Evolutionary conservation across 1,284 basidiomycete genomes (phyloP).

Genomic region (Baeospora myosura): DNA sequence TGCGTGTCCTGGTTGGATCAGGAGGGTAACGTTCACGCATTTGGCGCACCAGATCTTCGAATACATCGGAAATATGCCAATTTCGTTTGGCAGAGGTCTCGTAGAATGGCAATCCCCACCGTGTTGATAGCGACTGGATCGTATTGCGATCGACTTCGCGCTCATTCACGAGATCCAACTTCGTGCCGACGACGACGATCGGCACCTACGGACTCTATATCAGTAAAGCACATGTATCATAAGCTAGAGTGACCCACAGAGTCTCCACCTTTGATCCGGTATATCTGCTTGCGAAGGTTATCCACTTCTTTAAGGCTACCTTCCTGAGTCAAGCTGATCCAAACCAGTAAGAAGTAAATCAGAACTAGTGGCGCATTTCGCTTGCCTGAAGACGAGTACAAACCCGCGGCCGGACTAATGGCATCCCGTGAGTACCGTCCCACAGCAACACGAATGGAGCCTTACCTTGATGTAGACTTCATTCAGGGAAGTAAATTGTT

Average conservation of each 20-base stretch:
- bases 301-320: conserved; percentile 73
- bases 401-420: conserved; percentile 69
- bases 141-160: conserved; percentile 68
- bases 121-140: conserved; percentile 56
- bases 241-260: conserved; percentile 32
- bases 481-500: conserved; percentile 74
- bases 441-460: conserved; percentile 1
- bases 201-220: conserved; percentile 39
- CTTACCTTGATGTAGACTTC: conserved; percentile 72
- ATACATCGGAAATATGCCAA: conserved; percentile 74
- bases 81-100: conserved; percentile 80
- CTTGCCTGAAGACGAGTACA: conserved; percentile 76
- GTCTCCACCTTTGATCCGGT: conserved; percentile 68
- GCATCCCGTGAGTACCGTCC: neutral
- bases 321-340: conserved; percentile 68
- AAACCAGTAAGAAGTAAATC: neutral
- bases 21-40: conserved; percentile 62
- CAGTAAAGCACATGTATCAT: conserved; percentile 1
- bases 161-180: conserved; percentile 77
- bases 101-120: conserved; percentile 75
- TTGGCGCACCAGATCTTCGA: conserved; percentile 71
- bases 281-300: conserved; percentile 72
- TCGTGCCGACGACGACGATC: conserved; percentile 85
- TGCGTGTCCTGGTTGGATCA: conserved; percentile 26
- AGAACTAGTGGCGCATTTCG: conserved; percentile 6